phyloP scores from a whole-genome alignment of 2,329 filamentous ascomycete species.

The Pseudogymnoascus sp. region DNA sequence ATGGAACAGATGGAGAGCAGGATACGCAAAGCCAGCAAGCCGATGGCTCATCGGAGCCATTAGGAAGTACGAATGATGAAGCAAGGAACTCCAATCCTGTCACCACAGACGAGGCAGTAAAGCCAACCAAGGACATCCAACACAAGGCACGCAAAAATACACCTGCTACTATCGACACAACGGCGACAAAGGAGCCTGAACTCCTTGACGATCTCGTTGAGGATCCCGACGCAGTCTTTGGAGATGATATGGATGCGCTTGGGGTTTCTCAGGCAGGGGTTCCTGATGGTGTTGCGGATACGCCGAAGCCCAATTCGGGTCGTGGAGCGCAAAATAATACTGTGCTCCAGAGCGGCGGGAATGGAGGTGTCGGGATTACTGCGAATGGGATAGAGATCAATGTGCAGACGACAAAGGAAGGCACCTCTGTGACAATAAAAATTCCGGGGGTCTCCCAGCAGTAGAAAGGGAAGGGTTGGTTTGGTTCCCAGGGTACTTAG shows the following conservation, averaged over 20 bases:
- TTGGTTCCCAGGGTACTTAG: background rate
- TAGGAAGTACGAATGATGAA: constrained; percentile 9
- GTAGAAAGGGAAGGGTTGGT: background rate
- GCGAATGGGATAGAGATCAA: constrained; percentile 22
- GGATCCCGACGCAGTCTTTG: background rate
- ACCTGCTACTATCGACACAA: background rate
- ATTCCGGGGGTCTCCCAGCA: constrained; percentile 20
- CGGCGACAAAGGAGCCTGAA: background rate
- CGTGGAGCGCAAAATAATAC: background rate
- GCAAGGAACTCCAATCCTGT: background rate
- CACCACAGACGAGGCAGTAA: background rate
- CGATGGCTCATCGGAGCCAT: background rate
- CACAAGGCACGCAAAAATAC: background rate
- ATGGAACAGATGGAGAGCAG: constrained; percentile 12
- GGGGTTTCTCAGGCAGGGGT: background rate
- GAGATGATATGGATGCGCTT: background rate
- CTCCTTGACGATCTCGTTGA: background rate
- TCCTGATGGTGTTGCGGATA: background rate
- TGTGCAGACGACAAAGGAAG: constrained; percentile 22
- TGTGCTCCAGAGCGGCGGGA: constrained; percentile 8
- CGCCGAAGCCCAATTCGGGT: background rate
- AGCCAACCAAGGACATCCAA: background rate
- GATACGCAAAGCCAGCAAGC: background rate
- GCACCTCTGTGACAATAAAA: constrained; percentile 23
- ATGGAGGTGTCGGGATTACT: background rate